These are phyloP conservation scores for Tulasnella calospora DNA, from an alignment of 768 basidiomycete species.

Conservation along the genomic window DNA sequence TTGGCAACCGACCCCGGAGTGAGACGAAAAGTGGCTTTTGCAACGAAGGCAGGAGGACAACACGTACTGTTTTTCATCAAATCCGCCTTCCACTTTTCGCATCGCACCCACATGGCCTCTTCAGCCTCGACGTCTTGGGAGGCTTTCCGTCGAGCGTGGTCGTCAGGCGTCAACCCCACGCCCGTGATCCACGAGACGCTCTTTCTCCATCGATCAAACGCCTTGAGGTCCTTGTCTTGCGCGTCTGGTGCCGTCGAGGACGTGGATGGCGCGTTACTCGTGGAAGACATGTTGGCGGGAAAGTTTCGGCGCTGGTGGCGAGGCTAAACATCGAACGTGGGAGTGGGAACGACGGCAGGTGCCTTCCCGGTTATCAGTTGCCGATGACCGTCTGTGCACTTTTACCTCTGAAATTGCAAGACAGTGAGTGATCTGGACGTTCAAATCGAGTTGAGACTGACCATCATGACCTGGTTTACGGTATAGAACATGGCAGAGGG, in stretches of 20 bases:
- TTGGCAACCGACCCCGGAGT: not conserved
- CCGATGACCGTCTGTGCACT: not conserved
- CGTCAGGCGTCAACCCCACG: constrained; percentile 46
- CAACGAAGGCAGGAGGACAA: not conserved
- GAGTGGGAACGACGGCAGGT: not conserved
- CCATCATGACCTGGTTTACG: too few relatives aligned
- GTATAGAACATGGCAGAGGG: not conserved
- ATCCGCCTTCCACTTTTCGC: constrained; percentile 66
- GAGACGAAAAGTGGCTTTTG: not conserved
- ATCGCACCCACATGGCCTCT: constrained; percentile 43
- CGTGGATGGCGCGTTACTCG: not conserved
- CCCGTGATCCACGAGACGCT: constrained; percentile 50
- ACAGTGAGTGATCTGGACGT: too few relatives aligned
- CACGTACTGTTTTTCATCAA: constrained; percentile 65
- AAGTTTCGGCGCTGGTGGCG: not conserved
- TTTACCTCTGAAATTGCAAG: too few relatives aligned
- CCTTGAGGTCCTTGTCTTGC: constrained; percentile 20
- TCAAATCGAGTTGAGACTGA: too few relatives aligned
- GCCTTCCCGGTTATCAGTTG: not conserved
- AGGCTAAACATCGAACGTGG: constrained; percentile 1
- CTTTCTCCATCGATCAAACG: constrained; percentile 51
- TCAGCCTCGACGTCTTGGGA: constrained; percentile 36
- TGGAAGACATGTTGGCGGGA: not conserved
- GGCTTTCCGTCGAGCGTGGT: constrained; percentile 36
- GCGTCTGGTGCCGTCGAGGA: not conserved